These are phyloP conservation scores for Globisporangium irregulare DNA, from an alignment of 352 stramenopile genomes.

Conservation along the genomic window DNA sequence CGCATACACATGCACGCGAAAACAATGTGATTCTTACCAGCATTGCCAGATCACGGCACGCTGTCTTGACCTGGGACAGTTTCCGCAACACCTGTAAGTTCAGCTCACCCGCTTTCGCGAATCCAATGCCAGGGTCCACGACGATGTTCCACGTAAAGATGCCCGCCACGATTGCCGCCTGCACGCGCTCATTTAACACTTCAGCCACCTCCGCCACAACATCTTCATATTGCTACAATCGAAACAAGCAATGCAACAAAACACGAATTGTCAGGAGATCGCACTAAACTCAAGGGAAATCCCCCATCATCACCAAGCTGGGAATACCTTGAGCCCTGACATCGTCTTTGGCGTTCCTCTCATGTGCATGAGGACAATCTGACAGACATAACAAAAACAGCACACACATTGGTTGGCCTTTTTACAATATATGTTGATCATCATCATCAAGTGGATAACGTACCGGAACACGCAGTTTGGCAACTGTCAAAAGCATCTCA, in stretches of 20 bases:
- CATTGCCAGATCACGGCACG: constrained; percentile 48
- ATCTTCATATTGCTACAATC: constrained; percentile 81
- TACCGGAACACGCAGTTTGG: constrained; percentile 80
- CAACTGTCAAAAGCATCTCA: constrained; percentile 89
- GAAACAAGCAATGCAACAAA: constrained; percentile 15
- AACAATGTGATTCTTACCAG: constrained; percentile 30
- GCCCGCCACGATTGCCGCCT: constrained; percentile 74
- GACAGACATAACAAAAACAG: constrained; percentile 14
- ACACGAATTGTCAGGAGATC: not conserved
- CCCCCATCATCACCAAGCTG: not conserved
- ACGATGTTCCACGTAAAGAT: constrained; percentile 95
- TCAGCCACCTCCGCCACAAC: constrained; percentile 87
- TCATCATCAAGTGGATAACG: constrained; percentile 10
- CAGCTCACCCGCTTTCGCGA: constrained; percentile 92
- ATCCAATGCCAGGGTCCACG: constrained; percentile 97
- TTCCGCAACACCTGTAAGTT: constrained; percentile 92
- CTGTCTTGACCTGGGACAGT: constrained; percentile 48
- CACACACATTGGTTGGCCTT: not conserved
- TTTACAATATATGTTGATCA: not conserved
- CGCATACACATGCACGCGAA: not conserved
- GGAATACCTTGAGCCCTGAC: constrained; percentile 68
- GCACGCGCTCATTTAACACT: constrained; percentile 74
- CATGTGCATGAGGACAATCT: constrained; percentile 98
- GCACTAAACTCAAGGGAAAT: not conserved
- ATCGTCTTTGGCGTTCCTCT: constrained; percentile 96